Conservation (phyloP, 108 stramenopile species). For the Nannochloropsis oceanica region DNA sequence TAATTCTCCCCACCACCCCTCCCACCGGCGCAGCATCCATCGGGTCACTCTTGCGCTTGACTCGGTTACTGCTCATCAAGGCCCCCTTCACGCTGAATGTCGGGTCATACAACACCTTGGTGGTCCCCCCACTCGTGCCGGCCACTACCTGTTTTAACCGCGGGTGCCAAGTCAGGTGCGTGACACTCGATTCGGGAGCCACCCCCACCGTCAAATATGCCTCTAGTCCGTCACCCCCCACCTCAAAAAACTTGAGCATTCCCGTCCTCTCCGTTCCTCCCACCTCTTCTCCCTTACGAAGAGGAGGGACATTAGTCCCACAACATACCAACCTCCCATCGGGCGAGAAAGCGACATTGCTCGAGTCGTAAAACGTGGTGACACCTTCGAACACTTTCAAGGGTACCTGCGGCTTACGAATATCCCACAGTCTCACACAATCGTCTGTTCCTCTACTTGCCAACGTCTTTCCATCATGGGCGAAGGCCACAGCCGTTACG, state of each 20-base stretch:
- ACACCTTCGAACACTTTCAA: neutral
- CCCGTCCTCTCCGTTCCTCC: neutral
- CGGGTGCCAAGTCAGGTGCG: conserved; percentile 16
- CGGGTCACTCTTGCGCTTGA: conserved; percentile 18
- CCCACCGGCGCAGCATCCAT: neutral
- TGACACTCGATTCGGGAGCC: conserved; percentile 18
- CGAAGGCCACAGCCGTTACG: conserved; percentile 11
- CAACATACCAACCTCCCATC: conserved; percentile 23
- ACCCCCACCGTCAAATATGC: neutral
- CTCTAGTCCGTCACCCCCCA: conserved; percentile 2
- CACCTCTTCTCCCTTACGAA: neutral
- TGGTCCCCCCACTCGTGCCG: conserved; percentile 6
- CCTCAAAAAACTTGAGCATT: conserved; percentile 11
- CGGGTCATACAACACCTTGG: conserved; percentile 38
- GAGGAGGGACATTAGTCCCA: conserved; percentile 17
- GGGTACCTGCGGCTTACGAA: conserved; percentile 14
- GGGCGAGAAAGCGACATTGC: conserved; percentile 31
- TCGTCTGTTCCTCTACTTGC: conserved; percentile 27
- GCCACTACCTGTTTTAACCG: conserved; percentile 3
- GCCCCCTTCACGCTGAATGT: conserved; percentile 38
- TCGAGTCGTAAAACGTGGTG: conserved; percentile 17
- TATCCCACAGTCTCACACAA: conserved; percentile 32
- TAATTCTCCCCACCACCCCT: conserved; percentile 32
- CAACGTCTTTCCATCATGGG: conserved; percentile 21
- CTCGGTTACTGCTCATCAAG: conserved; percentile 19